Conservation (phyloP, 805 yeast species). For the Wickerhamiella kazuoi region DNA sequence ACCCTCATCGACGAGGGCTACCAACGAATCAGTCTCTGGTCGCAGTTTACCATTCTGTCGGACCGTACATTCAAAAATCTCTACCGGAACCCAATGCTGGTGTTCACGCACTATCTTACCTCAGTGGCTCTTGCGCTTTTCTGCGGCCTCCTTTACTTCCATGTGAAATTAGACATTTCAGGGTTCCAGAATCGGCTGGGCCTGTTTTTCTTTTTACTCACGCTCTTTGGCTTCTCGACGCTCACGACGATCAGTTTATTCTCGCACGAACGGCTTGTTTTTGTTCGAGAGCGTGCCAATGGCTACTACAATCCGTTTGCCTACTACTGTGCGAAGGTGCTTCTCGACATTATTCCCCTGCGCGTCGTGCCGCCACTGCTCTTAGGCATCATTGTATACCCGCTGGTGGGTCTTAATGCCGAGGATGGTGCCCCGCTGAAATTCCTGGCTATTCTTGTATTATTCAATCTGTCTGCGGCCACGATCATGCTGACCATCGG, state of each 20-base stretch:
- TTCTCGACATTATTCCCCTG: slow-evolving; percentile 85
- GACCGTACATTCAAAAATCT: slow-evolving; percentile 82
- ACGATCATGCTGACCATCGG: slow-evolving; percentile 77
- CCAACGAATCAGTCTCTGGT: slow-evolving; percentile 37
- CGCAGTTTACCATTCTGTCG: slow-evolving; percentile 58
- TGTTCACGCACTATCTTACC: slow-evolving; percentile 66
- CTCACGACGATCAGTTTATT: slow-evolving; percentile 83
- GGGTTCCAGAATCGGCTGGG: slow-evolving; percentile 96
- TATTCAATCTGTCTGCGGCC: slow-evolving; percentile 77
- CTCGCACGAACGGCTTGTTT: slow-evolving; percentile 72
- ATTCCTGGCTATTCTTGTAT: slow-evolving; percentile 48
- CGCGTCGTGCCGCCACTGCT: slow-evolving; percentile 84
- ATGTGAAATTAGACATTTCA: slow-evolving; percentile 72
- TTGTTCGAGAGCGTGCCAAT: slow-evolving; percentile 84
- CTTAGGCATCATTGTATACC: slow-evolving; percentile 65
- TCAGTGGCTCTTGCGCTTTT: slow-evolving; percentile 63
- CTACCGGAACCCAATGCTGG: slow-evolving; percentile 80
- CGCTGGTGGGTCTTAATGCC: slow-evolving; percentile 74
- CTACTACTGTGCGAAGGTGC: slow-evolving; percentile 66
- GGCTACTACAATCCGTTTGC: slow-evolving; percentile 81
- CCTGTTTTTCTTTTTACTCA: slow-evolving; percentile 72
- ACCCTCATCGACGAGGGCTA: slow-evolving; percentile 10
- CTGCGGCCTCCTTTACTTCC: slow-evolving; percentile 72
- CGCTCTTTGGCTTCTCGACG: slow-evolving; percentile 87
- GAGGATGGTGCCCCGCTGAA: slow-evolving; percentile 56